phyloP scores from a whole-genome alignment of 2,329 filamentous ascomycete genomes.

The Fusarium domesticum region DNA sequence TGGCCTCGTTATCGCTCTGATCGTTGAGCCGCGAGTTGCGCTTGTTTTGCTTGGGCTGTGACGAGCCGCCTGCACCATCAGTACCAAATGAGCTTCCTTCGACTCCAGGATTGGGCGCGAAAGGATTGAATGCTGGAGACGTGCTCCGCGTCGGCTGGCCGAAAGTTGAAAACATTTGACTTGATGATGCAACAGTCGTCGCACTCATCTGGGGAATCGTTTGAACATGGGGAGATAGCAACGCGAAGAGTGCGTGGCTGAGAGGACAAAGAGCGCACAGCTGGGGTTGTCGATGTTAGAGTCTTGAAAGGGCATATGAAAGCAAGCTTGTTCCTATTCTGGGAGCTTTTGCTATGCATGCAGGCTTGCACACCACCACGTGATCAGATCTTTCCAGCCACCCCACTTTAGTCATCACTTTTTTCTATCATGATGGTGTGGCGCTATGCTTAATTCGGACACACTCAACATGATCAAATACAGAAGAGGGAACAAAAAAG shows the following conservation, averaged over 20 bases:
- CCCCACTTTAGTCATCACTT: not conserved
- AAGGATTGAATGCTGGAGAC: conserved; percentile 37
- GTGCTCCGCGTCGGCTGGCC: conserved; percentile 36
- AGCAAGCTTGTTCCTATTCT: conserved; percentile 21
- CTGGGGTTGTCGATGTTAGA: conserved; percentile 18
- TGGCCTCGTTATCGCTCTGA: conserved; percentile 29
- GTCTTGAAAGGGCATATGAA: conserved; percentile 14
- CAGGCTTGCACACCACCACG: conserved; percentile 18
- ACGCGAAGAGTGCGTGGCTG: conserved; percentile 15
- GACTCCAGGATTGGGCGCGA: conserved; percentile 29
- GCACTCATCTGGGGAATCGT: conserved; percentile 36
- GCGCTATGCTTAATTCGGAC: not conserved
- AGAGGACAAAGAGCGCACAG: conserved; percentile 2
- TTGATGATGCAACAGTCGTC: conserved; percentile 42
- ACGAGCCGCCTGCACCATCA: conserved; percentile 31
- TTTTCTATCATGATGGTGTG: not conserved
- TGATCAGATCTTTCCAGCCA: conserved; percentile 12
- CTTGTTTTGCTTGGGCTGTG: conserved; percentile 28
- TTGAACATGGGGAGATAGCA: conserved; percentile 33
- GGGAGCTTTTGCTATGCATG: conserved; percentile 19
- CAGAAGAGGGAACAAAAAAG: not conserved
- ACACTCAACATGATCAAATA: not conserved
- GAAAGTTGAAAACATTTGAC: conserved; percentile 39
- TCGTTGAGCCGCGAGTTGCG: conserved; percentile 24
- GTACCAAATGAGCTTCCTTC: conserved; percentile 32